Conservation (phyloP, 2,329 filamentous ascomycete species). For the Ascosphaera apis region DNA sequence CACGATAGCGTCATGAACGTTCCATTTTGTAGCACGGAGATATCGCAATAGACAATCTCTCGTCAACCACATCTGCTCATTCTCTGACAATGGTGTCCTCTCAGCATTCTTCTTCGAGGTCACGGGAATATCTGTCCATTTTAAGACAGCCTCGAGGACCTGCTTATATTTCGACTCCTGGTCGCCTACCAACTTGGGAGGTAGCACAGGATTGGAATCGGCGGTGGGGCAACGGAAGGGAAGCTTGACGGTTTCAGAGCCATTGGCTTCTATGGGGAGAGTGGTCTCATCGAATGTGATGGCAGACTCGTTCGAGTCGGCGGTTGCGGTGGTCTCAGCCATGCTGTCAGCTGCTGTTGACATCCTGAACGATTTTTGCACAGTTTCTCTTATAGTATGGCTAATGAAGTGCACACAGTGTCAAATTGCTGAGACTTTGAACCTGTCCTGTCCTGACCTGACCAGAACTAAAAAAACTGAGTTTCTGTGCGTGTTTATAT, state of each 20-base stretch:
- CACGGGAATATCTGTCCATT: slow-evolving; percentile 47
- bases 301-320: not conserved
- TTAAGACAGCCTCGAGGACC: slow-evolving; percentile 45
- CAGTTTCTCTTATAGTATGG: no score
- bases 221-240: not conserved
- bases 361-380: no score
- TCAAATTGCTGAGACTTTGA: no score
- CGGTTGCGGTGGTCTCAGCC: not conserved
- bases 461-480: no score
- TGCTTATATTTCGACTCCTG: slow-evolving; percentile 63
- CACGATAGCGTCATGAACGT: slow-evolving; percentile 47
- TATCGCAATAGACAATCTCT: slow-evolving; percentile 82
- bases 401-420: no score
- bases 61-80: slow-evolving; percentile 75
- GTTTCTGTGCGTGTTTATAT: no score
- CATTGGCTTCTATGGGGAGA: not conserved
- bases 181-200: slow-evolving; percentile 43
- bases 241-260: not conserved
- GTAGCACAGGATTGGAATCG: slow-evolving; percentile 18
- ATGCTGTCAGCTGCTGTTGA: not conserved
- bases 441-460: no score
- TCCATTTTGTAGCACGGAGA: slow-evolving; percentile 83
- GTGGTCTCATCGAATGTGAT: not conserved
- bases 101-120: slow-evolving; percentile 35
- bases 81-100: slow-evolving; percentile 45